Evolutionary conservation across 371 early-diverging fungal species (phyloP), one percentile per base, ranked within the genome.

Genomic region (Mucor sp.): DNA sequence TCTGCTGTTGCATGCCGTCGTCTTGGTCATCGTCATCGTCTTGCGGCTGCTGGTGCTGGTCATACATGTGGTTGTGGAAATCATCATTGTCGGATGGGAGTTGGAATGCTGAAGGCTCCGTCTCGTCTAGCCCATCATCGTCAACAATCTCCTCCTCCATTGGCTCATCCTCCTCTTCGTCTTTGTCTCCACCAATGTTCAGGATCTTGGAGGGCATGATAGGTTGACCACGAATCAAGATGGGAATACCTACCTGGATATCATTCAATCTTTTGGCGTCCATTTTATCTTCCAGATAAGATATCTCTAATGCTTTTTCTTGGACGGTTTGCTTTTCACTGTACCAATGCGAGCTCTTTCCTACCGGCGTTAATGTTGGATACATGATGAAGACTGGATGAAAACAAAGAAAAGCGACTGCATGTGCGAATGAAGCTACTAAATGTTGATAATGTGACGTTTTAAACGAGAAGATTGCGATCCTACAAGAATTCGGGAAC

Each of bases 271-370:
- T 44, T 23, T 58, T 43, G 15, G 43, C 65, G 14, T 17, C 30
- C 19, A 48, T 7, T n/a, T 21, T 65, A 2, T 65, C 65, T 47
- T 65, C 65, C 6, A 58, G 21, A 1, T 57, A 30, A 3, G 47
- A 17, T 8, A 65, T 47, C 23, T 65, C 65, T 4, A 3, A 2
- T 33, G 33, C 21, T 35, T 58, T 44, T 15, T 65, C 58, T 47
- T 48, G 65, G 12, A 12, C 0, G 6, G 58, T 33, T 23, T 32
- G 58, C 33, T 65, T 47, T 11, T 65, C 47, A 14, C 14, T 5
- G 19, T 65, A 58, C 65, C 65, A 65, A 6, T 43, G 58, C n/a
- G 65, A 65, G 17, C 58, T 35, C 33, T 33, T 65, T 6, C 58
- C 48, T 5, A 47, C 33, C 3, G 58, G 27, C 15, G 35, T 44